phyloP scores from a whole-genome alignment of 805 yeast genomes.

The Suhomyces pyralidae region DNA sequence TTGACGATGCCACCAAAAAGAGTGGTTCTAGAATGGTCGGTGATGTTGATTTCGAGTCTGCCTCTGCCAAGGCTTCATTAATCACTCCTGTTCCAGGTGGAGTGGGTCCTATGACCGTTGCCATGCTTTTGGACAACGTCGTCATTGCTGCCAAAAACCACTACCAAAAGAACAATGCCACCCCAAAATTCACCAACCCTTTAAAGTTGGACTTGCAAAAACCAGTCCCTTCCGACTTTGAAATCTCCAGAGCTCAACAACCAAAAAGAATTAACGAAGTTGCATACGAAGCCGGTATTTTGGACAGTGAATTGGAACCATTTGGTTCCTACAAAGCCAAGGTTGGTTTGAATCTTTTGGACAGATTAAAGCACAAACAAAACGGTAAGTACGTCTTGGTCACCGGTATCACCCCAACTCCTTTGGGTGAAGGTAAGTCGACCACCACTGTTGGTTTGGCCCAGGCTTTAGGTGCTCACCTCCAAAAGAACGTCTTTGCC shows the following conservation, averaged over 20 bases:
- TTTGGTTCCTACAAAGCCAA: constrained; percentile 91
- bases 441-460: constrained; percentile 95
- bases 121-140: constrained; percentile 74
- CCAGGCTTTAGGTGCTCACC: constrained; percentile 94
- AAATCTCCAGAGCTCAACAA: constrained; percentile 79
- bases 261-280: constrained; percentile 78
- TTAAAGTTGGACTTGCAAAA: constrained; percentile 45
- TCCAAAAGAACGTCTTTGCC: constrained; percentile 80
- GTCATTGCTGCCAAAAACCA: constrained; percentile 61
- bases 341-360: constrained; percentile 62
- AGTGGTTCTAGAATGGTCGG: constrained; percentile 88
- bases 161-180: constrained; percentile 36
- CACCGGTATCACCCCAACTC: constrained; percentile 98
- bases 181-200: constrained; percentile 49
- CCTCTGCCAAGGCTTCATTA: constrained; percentile 57
- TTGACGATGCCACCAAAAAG: constrained; percentile 69
- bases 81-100: constrained; percentile 99
- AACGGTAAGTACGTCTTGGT: constrained; percentile 88
- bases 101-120: constrained; percentile 99
- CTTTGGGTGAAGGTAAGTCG: constrained; percentile 96
- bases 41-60: constrained; percentile 81
- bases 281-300: constrained; percentile 80
- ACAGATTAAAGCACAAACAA: constrained; percentile 55
- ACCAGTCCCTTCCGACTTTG: constrained; percentile 92
- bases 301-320: constrained; percentile 75